Evolutionary conservation across 2,329 filamentous ascomycete species (phyloP).

Genomic region (Coccinonectria pachysandricola): DNA sequence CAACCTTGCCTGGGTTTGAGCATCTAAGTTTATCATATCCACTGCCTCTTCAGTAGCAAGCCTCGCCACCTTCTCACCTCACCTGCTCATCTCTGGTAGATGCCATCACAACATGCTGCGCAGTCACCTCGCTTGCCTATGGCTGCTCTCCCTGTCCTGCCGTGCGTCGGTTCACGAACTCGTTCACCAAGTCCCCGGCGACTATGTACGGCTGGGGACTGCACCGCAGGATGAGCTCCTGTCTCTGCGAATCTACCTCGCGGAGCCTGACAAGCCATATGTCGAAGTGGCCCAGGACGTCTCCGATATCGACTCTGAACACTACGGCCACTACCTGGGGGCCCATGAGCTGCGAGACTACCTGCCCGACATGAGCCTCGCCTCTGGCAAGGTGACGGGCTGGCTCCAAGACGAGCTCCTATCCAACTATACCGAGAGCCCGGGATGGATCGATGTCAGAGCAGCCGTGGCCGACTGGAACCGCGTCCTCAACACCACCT

Average conservation of each 20-base stretch:
- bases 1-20: too few relatives aligned
- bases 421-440: conserved; percentile 19
- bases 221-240: background rate
- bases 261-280: conserved; percentile 1
- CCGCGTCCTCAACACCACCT: conserved; percentile 29
- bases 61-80: background rate
- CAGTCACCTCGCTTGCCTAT: background rate
- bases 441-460: conserved; percentile 33
- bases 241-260: background rate
- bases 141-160: background rate
- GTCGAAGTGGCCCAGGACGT: background rate
- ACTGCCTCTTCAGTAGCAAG: background rate
- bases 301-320: background rate
- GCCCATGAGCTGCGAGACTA: background rate
- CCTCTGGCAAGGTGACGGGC: background rate
- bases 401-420: background rate
- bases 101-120: background rate
- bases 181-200: background rate
- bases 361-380: background rate
- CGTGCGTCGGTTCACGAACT: background rate
- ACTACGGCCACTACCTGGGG: background rate
- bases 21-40: background rate
- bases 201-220: background rate
- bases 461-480: conserved; percentile 32
- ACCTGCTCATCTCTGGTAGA: background rate